Evolutionary conservation across 2,329 filamentous ascomycete genomes (phyloP).

Genomic region (Sporothrix schenckii): DNA sequence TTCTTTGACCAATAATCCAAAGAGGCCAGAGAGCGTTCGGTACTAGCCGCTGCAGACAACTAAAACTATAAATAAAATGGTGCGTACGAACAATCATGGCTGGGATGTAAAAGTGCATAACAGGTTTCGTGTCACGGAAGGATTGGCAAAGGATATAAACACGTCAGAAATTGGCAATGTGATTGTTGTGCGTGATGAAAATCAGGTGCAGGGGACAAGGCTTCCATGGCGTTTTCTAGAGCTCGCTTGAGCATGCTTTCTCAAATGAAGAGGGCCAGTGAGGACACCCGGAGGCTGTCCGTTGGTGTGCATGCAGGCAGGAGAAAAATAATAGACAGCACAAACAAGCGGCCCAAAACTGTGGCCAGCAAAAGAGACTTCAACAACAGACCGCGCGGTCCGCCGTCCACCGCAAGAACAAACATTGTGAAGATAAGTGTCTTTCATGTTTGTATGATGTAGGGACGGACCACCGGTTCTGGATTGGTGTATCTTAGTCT

Average conservation of each 20-base stretch:
- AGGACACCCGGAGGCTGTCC: constrained; percentile 1
- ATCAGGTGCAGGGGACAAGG: constrained; percentile 12
- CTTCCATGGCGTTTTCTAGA: constrained; percentile 27
- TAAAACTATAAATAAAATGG: neutral
- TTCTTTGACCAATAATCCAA: neutral
- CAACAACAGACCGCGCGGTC: neutral
- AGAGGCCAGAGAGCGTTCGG: neutral
- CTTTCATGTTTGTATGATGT: neutral
- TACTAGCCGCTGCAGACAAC: neutral
- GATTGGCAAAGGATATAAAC: constrained; percentile 19
- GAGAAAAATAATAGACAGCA: neutral
- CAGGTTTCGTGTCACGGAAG: constrained; percentile 23
- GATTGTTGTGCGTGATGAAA: constrained; percentile 19
- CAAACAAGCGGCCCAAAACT: neutral
- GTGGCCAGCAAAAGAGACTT: neutral
- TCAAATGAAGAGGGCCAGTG: neutral
- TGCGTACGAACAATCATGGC: neutral
- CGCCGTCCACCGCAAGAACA: neutral
- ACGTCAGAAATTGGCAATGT: constrained; percentile 26
- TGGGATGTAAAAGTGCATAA: neutral
- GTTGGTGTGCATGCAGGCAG: neutral
- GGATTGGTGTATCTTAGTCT: constrained; percentile 3
- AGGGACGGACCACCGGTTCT: constrained; percentile 4
- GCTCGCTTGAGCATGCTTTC: constrained; percentile 19
- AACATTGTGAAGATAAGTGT: neutral